Conservation (phyloP, 2,329 filamentous ascomycete genomes). For the Talaromyces sp. region DNA sequence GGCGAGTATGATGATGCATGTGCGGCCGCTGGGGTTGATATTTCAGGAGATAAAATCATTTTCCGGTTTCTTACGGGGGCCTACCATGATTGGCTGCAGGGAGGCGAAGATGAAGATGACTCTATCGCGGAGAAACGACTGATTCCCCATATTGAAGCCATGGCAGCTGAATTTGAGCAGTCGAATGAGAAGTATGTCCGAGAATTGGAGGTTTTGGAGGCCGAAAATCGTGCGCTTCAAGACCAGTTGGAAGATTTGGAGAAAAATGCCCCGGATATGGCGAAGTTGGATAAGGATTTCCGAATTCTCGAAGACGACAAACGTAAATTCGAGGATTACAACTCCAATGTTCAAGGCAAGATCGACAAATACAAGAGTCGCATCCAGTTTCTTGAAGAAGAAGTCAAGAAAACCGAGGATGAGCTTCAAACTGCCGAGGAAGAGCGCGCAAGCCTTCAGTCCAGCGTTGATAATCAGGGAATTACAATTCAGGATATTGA, state of each 20-base stretch:
- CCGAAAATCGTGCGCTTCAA: slow-evolving; percentile 71
- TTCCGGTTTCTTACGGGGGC: slow-evolving; percentile 86
- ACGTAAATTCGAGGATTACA: slow-evolving; percentile 93
- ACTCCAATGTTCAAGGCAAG: slow-evolving; percentile 73
- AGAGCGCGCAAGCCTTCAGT: slow-evolving; percentile 73
- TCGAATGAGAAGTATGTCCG: slow-evolving; percentile 79
- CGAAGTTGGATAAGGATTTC: slow-evolving; percentile 80
- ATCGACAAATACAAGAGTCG: slow-evolving; percentile 83
- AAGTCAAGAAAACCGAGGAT: slow-evolving; percentile 69
- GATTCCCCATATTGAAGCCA: slow-evolving; percentile 75
- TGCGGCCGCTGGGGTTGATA: slow-evolving; percentile 78
- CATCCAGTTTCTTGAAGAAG: slow-evolving; percentile 75
- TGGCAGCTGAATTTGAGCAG: slow-evolving; percentile 81
- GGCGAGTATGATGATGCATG: slow-evolving; percentile 88
- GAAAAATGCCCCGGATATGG: slow-evolving; percentile 77
- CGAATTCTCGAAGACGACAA: slow-evolving; percentile 93
- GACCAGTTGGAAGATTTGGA: slow-evolving; percentile 87
- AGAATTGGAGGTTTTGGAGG: slow-evolving; percentile 79
- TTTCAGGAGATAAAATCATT: slow-evolving; percentile 85
- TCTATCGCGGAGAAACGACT: slow-evolving; percentile 76
- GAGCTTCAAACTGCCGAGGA: slow-evolving; percentile 77
- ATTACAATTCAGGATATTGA: slow-evolving; percentile 98
- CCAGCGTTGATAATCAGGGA: slow-evolving; percentile 83
- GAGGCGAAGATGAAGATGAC: slow-evolving; percentile 81
- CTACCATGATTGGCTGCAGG: slow-evolving; percentile 89